Conservation (phyloP, 225 moss, liverwort and hornwort genomes). For the Bryum argenteum region DNA sequence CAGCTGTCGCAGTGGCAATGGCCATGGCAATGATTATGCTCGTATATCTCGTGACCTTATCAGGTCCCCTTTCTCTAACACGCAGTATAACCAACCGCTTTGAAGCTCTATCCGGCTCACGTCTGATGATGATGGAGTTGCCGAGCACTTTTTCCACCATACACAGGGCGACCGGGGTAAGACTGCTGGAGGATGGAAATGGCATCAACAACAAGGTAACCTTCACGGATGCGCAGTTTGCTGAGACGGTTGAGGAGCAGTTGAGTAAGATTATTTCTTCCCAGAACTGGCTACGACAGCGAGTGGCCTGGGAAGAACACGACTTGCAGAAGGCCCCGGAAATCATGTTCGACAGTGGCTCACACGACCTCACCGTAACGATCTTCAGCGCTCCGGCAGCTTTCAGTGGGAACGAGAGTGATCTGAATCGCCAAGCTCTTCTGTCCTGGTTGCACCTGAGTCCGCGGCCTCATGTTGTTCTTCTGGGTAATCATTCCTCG, state of each 20-base stretch:
- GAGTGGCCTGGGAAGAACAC: slow-evolving; percentile 53
- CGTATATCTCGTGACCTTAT: slow-evolving; percentile 42
- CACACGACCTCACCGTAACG: slow-evolving; percentile 56
- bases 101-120: slow-evolving; percentile 35
- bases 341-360: slow-evolving; percentile 31
- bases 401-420: slow-evolving; percentile 46
- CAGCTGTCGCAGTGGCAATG: slow-evolving; percentile 34
- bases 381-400: slow-evolving; percentile 55
- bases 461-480: slow-evolving; percentile 56
- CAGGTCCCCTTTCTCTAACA: slow-evolving; percentile 33
- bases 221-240: slow-evolving; percentile 44
- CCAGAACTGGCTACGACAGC: slow-evolving; percentile 50
- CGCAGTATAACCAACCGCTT: slow-evolving; percentile 32
- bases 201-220: slow-evolving; percentile 37
- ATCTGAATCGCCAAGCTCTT: slow-evolving; percentile 57
- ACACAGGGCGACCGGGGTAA: slow-evolving; percentile 18
- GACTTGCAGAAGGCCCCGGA: slow-evolving; percentile 48
- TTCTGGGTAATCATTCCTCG: slow-evolving; percentile 62
- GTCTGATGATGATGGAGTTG: slow-evolving; percentile 35
- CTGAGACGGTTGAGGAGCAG: slow-evolving; percentile 53
- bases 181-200: slow-evolving; percentile 8
- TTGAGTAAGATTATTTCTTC: slow-evolving; percentile 45
- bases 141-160: slow-evolving; percentile 34
- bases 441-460: slow-evolving; percentile 68
- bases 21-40: slow-evolving; percentile 41